phyloP scores from a whole-genome alignment of 768 basidiomycete genomes.

The Auricularia auricula-judae region DNA sequence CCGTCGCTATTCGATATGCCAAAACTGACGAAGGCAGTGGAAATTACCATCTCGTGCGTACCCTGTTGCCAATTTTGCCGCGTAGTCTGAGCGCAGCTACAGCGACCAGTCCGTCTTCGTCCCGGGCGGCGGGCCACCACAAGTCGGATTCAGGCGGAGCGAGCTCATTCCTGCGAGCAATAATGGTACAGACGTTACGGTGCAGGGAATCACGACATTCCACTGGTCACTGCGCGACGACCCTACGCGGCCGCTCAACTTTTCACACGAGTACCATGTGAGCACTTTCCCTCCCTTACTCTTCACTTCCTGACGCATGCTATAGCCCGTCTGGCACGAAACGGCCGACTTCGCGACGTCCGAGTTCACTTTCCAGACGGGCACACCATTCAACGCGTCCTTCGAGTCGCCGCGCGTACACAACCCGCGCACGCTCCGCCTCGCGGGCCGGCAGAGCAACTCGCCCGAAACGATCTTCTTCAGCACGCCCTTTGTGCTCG shows the following conservation, averaged over 20 bases:
- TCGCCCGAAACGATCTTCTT: constrained; percentile 19
- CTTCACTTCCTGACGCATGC: neutral
- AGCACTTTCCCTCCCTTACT: neutral
- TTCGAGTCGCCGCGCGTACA: constrained; percentile 7
- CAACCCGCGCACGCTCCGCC: constrained; percentile 10
- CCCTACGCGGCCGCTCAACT: constrained; percentile 33
- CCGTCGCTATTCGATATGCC: constrained; percentile 12
- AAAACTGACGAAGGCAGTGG: constrained; percentile 8
- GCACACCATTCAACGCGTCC: constrained; percentile 11
- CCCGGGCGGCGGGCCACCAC: constrained; percentile 37
- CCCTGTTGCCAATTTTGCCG: neutral
- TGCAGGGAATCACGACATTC: constrained; percentile 35
- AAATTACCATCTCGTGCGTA: constrained; percentile 14
- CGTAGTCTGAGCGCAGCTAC: neutral
- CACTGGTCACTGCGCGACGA: constrained; percentile 39
- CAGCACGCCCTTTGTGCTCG: constrained; percentile 30
- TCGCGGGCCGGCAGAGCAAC: constrained; percentile 25
- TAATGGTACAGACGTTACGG: constrained; percentile 27
- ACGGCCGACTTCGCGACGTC: constrained; percentile 9
- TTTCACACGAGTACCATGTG: constrained; percentile 45
- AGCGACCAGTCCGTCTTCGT: constrained; percentile 42
- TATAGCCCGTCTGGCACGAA: constrained; percentile 12
- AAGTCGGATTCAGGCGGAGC: constrained; percentile 47
- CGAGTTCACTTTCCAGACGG: constrained; percentile 9
- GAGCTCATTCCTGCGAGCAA: constrained; percentile 42